Conservation (phyloP, 2,329 filamentous ascomycete species). For the Aspergillus sojae region DNA sequence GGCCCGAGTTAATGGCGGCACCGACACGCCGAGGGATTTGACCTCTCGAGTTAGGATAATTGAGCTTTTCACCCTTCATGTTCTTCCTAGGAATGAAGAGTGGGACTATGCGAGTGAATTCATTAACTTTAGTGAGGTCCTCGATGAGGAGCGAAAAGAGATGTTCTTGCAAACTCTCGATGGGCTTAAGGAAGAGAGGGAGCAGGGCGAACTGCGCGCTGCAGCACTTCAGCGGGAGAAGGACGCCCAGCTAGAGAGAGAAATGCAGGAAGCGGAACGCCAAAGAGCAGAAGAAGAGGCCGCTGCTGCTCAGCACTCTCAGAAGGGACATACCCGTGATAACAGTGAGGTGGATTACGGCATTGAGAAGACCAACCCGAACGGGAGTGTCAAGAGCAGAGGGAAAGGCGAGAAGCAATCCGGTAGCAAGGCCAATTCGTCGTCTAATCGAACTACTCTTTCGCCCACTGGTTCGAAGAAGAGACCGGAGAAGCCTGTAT, state of each 20-base stretch:
- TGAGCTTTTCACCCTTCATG: slow-evolving; percentile 92
- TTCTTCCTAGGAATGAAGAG: slow-evolving; percentile 88
- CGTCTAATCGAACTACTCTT: slow-evolving; percentile 34
- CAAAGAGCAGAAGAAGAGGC: slow-evolving; percentile 40
- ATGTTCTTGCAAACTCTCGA: slow-evolving; percentile 85
- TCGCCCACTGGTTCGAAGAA: slow-evolving; percentile 40
- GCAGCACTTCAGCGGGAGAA: slow-evolving; percentile 65
- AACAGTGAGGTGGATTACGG: slow-evolving; percentile 71
- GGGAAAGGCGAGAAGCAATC: slow-evolving; percentile 32
- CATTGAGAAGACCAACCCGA: slow-evolving; percentile 59
- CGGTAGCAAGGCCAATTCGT: slow-evolving; percentile 24
- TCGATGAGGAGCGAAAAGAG: slow-evolving; percentile 90
- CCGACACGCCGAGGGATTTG: slow-evolving; percentile 81
- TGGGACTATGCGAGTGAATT: slow-evolving; percentile 96
- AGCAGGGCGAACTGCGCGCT: slow-evolving; percentile 67
- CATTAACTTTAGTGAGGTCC: slow-evolving; percentile 78
- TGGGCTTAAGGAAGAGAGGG: slow-evolving; percentile 79
- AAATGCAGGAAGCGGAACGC: slow-evolving; percentile 49
- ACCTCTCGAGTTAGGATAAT: slow-evolving; percentile 86
- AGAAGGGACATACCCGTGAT: slow-evolving; percentile 52
- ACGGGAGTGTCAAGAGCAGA: slow-evolving; percentile 32
- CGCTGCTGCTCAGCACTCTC: slow-evolving; percentile 44
- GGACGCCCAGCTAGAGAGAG: slow-evolving; percentile 56
- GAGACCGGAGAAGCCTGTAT: slow-evolving; percentile 40
- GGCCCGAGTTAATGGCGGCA: slow-evolving; percentile 57